Base-by-base conservation (phyloP, 441 rosid species). In the Eruca vesicaria region DNA sequence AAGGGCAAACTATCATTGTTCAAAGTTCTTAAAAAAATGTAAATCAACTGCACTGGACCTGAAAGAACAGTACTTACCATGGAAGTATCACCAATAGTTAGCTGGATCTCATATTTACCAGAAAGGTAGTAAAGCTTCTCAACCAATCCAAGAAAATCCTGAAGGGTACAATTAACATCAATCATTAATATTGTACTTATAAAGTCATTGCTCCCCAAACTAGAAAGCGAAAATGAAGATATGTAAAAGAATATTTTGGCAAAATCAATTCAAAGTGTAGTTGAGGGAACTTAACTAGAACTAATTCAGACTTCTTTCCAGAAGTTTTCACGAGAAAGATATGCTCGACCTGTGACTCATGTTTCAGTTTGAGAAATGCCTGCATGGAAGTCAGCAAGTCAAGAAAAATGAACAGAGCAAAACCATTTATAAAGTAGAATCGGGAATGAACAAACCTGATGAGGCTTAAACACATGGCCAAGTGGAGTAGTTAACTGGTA, bases 101-200 rank as follows among this genome's bases (percentile, higher is more conserved):
- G 90, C 85, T 93, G 92, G 68, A 93, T 84, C 71, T 90, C 89
- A 64, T 90, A 96, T 85, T 75, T 86, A 73, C 97, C 97, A 4
- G 97, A 93, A 29, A 93, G 89, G 78, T 96, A 93, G 85, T 80
- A 96, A 63, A 96, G 87, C 84, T 90, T 93, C 85, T 93, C 99
- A 56, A 96, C 96, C 78, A 91, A 81, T 64, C 96, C 90, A 20
- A 91, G 96, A 79, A 96, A 93, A 84, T 91, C 96, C 98, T 93
- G 62, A 82, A 75, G 50, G 73, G 78, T 19, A 81, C 69, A 10
- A 62, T 20, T 4, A 20, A 61, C 23, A 29, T 5, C 3, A 35
- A 65, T 26, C 63, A 63, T 71, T 66, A 68, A 63, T 72, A 71
- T 60, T 61, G 31, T 57, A 33, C 26, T 61, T 16, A 11, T 19